Conservation (phyloP, 23 red algal genomes). For the Gracilariopsis chorda region DNA sequence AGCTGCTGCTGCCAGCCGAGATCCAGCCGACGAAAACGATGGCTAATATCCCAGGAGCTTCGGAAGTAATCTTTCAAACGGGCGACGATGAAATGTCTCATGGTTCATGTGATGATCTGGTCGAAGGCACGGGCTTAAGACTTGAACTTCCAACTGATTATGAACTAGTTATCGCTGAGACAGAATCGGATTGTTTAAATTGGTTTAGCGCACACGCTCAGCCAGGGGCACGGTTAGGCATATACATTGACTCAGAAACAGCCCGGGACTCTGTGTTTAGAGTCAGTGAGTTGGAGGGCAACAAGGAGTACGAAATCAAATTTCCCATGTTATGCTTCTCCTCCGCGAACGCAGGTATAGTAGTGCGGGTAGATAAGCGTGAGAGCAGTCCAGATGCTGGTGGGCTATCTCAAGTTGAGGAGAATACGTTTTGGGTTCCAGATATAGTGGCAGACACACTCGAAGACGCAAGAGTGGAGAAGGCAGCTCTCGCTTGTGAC, state of each 20-base stretch:
- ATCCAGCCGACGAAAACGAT: neutral
- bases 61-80: neutral
- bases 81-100: neutral
- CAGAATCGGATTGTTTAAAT: neutral
- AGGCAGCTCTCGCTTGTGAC: neutral
- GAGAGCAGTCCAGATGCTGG: neutral
- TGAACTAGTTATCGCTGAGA: neutral
- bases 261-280: neutral
- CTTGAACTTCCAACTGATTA: neutral
- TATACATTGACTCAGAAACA: neutral
- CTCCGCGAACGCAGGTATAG: neutral
- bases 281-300: neutral
- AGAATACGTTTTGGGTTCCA: neutral
- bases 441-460: neutral
- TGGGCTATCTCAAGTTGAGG: neutral
- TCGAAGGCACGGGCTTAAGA: neutral
- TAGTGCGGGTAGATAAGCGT: neutral
- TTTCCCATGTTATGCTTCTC: neutral
- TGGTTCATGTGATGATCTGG: neutral
- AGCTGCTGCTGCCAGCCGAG: neutral
- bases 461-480: neutral
- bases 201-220: neutral
- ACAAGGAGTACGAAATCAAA: neutral
- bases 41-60: neutral
- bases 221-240: neutral